Evolutionary conservation across 164 flowering plant species (phyloP), one percentile per base, ranked within the genome.

Genomic region (Kingdonia uniflora): DNA sequence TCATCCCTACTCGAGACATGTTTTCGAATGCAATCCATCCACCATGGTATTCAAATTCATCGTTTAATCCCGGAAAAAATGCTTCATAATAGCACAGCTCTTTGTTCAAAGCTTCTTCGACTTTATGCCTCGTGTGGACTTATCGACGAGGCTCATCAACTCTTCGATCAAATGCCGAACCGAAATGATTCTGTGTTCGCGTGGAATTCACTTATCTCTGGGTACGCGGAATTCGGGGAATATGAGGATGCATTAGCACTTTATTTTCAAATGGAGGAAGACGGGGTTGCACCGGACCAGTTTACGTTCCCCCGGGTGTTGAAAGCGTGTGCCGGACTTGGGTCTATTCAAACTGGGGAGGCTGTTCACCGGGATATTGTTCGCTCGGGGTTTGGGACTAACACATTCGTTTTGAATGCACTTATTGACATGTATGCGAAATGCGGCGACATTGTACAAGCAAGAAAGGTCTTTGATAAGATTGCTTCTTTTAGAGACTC

Each of bases 351-450:
- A 17, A 46, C 81, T 19, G 96, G 95, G 2, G 86, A 85, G 73
- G 84, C 69, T 41, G 67, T 91, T 40, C 95, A 87, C 51, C 67
- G 89, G 11, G 76, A 81, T 51, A 42, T 79, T 4, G 79, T 83
- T 41, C 72, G 87, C 3, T 59, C 54, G 35, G 95, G 97, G 1
- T 83, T 80, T 60, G 72, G 45, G 2, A 26, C 41, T 39, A 79
- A 87, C 62, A 72, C 57, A 40, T 81, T 73, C 54, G 89, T 83
- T 26, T 73, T 71, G 10, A 87, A 87, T 66, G 87, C 87, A 0
- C 81, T 87, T 21, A 84, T 87, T 22, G 89, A 81, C 48, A 85
- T 87, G 96, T 91, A 87, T 59, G 84, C 96, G 1, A 91, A 87
- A 51, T 87, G 96, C 21, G 97, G 97, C 4, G 85, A 85, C 70